A percentile compares a stretch with the other conserved stretches of the same genome.
phyloP scores from a whole-genome alignment of 805 yeast species.

The Saturnispora saitoi region DNA sequence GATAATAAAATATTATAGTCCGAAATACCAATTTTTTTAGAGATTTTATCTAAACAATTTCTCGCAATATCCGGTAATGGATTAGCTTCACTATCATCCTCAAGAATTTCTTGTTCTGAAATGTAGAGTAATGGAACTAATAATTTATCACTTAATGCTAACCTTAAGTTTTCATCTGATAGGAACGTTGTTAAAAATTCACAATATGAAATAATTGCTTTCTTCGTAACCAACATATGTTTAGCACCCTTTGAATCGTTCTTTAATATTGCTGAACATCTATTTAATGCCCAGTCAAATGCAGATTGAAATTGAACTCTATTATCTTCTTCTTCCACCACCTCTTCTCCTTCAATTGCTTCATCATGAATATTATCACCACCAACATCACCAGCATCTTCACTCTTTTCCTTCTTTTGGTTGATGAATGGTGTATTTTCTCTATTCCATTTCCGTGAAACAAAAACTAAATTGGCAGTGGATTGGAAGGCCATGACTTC shows the following conservation, averaged over 20 bases:
- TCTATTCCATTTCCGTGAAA: slow-evolving; percentile 55
- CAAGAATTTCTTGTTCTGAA: slow-evolving; percentile 28
- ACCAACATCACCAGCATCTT: slow-evolving; percentile 3
- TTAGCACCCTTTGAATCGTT: slow-evolving; percentile 48
- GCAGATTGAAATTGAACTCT: slow-evolving; percentile 28
- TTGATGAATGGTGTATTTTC: slow-evolving; percentile 31
- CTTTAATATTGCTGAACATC: slow-evolving; percentile 55
- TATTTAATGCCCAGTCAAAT: slow-evolving; percentile 53
- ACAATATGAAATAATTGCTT: slow-evolving; percentile 56
- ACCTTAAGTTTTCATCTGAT: slow-evolving; percentile 32
- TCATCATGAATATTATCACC: background rate
- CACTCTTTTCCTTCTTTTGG: slow-evolving; percentile 13
- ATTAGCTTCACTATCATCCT: slow-evolving; percentile 40
- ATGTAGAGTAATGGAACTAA: slow-evolving; percentile 26
- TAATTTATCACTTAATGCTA: slow-evolving; percentile 30
- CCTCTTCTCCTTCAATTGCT: slow-evolving; percentile 20
- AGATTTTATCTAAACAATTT: slow-evolving; percentile 63
- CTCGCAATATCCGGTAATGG: slow-evolving; percentile 36
- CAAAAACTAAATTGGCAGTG: slow-evolving; percentile 55
- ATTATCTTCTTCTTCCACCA: slow-evolving; percentile 14
- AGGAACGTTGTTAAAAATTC: slow-evolving; percentile 54
- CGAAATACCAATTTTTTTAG: slow-evolving; percentile 61
- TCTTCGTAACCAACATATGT: slow-evolving; percentile 52
- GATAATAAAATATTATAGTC: slow-evolving; percentile 55
- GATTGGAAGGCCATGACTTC: slow-evolving; percentile 55